Evolutionary conservation across 306 rosid species (phyloP).

Genomic region (Quercus ilex): DNA sequence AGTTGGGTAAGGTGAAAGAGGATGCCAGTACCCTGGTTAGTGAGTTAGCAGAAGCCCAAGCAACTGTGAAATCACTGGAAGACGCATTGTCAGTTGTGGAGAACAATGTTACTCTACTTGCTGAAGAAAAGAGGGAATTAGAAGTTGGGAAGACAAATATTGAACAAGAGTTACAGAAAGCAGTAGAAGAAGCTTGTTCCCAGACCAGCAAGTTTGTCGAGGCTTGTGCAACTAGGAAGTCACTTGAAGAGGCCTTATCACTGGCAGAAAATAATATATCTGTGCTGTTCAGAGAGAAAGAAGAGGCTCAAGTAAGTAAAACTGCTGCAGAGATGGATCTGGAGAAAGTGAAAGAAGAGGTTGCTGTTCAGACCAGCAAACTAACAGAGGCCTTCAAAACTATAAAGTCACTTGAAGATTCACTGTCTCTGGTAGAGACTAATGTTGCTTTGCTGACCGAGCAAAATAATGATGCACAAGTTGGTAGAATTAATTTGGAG

Average conservation of each 20-base stretch:
- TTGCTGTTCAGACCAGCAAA: constrained; percentile 45
- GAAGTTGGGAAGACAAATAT: constrained; percentile 45
- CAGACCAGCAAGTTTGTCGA: constrained; percentile 39
- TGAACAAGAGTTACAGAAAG: constrained; percentile 66
- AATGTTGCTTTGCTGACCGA: constrained; percentile 51
- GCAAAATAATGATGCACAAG: constrained; percentile 54
- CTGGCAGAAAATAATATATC: constrained; percentile 57
- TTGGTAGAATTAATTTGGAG: constrained; percentile 54
- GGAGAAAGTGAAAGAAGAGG: constrained; percentile 58
- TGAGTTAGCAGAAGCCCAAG: constrained; percentile 59
- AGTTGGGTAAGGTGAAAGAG: constrained; percentile 54
- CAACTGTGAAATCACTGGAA: constrained; percentile 50
- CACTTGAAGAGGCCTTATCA: constrained; percentile 68
- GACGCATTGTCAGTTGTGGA: constrained; percentile 62
- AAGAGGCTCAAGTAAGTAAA: constrained; percentile 56
- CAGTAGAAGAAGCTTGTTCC: constrained; percentile 43
- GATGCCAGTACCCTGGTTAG: constrained; percentile 36
- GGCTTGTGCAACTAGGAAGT: constrained; percentile 36
- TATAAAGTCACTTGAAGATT: constrained; percentile 66
- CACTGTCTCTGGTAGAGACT: constrained; percentile 49
- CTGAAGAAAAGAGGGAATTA: constrained; percentile 61
- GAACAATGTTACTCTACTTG: constrained; percentile 48
- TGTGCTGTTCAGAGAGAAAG: constrained; percentile 56
- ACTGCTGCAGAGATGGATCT: constrained; percentile 60
- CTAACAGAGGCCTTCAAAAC: constrained; percentile 61